These are phyloP conservation scores for Pythium oligandrum DNA, from an alignment of 352 stramenopile species.

Conservation along the genomic window DNA sequence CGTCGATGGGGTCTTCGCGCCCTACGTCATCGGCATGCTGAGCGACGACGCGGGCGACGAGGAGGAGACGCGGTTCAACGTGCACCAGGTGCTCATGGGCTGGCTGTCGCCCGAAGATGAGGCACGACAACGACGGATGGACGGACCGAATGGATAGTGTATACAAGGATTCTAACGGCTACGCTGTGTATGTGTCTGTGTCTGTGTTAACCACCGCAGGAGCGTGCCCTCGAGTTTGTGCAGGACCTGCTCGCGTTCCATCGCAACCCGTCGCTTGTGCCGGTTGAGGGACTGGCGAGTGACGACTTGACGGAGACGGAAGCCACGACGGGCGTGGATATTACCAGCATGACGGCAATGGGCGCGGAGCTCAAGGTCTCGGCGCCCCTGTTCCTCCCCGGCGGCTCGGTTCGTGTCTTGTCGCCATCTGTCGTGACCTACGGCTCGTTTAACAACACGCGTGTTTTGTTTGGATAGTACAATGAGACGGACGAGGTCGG, in stretches of 20 bases:
- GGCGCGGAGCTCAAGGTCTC: slow-evolving; percentile 59
- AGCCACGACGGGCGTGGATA: slow-evolving; percentile 19
- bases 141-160: not conserved
- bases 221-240: slow-evolving; percentile 62
- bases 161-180: not conserved
- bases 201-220: slow-evolving; percentile 19
- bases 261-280: slow-evolving; percentile 49
- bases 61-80: slow-evolving; percentile 60
- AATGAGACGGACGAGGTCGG: too few relatives aligned
- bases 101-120: slow-evolving; percentile 77
- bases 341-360: slow-evolving; percentile 34
- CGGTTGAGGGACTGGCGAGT: slow-evolving; percentile 16
- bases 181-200: slow-evolving; percentile 1
- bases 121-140: slow-evolving; percentile 17
- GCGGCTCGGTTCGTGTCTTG: slow-evolving; percentile 9
- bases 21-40: slow-evolving; percentile 80
- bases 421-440: not conserved
- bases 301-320: slow-evolving; percentile 10
- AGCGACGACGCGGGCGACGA: slow-evolving; percentile 29
- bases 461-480: not conserved
- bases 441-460: too few relatives aligned
- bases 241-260: slow-evolving; percentile 59
- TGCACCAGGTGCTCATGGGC: slow-evolving; percentile 82
- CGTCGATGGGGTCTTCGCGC: slow-evolving; percentile 80
- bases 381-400: slow-evolving; percentile 63